Base-by-base conservation (phyloP, 768 basidiomycete species). In the Amanita rubescens region DNA sequence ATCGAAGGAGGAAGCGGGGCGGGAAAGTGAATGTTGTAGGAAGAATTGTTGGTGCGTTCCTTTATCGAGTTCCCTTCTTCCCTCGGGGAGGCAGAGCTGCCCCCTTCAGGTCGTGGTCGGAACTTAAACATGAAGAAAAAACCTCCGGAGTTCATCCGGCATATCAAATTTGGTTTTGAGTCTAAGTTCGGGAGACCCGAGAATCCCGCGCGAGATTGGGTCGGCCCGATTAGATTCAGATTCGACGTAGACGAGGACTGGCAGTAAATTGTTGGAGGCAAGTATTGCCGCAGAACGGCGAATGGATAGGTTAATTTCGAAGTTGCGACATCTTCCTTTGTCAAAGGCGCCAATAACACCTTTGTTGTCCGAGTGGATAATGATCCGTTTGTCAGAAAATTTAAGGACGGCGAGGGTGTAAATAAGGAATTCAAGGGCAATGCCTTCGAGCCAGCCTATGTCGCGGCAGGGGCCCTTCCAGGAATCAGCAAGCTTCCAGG, bases 341-440 rank as follows among this genome's bases (percentile, higher is more conserved):
- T 47, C 44, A 19, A 67, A 59, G 12, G 71, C 61, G 3, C 69
- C 65, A 33, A 75, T 70, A 2, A 64, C 61, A 7, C 71, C 71
- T 24, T 67, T 51, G 55, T 75, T 75, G 57, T 75, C 69, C 0
- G 65, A 68, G 44, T 62, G 61, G 14, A 71, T 57, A 22, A 62
- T 50, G 0, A 72, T 9, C 15, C 60, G 41, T 12, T 34, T 24
- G 41, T 71, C 37, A 0, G 39, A 17, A 4, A 59, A 6, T 0
- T 56, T 52, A 2, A 34, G 20, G 2, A 20, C 35, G 3, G 59
- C 54, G 1, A 65, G 42, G 9, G 58, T 48, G 50, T 56, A 55
- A 5, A 65, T 34, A 9, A 55, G 37, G 10, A 69, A 49, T 24
- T 67, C 63, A 7, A 66, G 55, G 0, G 63, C 64, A 1, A 66